A percentile compares a stretch with the other conserved stretches of the same genome.
Evolutionary conservation across 1,284 basidiomycete genomes (phyloP).

Genomic region (Papiliotrema laurentii): DNA sequence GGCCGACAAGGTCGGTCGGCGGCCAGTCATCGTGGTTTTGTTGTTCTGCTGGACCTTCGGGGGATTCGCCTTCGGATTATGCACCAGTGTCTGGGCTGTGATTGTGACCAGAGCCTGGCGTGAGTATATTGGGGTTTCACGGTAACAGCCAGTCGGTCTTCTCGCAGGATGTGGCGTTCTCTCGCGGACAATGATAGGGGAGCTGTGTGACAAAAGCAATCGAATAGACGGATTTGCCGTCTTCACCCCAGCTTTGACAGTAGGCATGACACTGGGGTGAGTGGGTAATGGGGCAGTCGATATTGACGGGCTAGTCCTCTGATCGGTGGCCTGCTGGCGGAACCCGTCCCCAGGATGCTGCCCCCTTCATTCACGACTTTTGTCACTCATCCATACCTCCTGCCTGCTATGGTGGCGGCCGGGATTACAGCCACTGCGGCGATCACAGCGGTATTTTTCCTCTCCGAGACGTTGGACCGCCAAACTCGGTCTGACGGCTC

Average conservation of each 20-base stretch:
- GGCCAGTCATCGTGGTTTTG: conserved; percentile 28
- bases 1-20: conserved; percentile 28
- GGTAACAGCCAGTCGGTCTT: conserved; percentile 20
- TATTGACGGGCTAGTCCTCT: conserved; percentile 29
- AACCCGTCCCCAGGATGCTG: conserved; percentile 28
- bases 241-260: conserved; percentile 32
- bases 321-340: conserved; percentile 35
- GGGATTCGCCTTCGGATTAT: conserved; percentile 13
- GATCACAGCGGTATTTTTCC: conserved; percentile 16
- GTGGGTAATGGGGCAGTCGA: background rate
- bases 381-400: conserved; percentile 30
- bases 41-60: conserved; percentile 13
- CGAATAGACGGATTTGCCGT: conserved; percentile 37
- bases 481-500: conserved; percentile 4
- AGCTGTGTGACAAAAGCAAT: conserved; percentile 39
- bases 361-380: conserved; percentile 25
- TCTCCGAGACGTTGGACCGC: conserved; percentile 30
- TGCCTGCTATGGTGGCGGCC: conserved; percentile 31
- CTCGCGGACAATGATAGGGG: conserved; percentile 36
- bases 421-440: conserved; percentile 17
- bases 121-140: conserved; percentile 12
- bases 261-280: conserved; percentile 35
- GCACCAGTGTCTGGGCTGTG: conserved; percentile 15
- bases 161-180: conserved; percentile 38
- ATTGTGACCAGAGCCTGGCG: conserved; percentile 23